Conservation (phyloP, 257 asterid genomes). For the Thymus mandschuricus region DNA sequence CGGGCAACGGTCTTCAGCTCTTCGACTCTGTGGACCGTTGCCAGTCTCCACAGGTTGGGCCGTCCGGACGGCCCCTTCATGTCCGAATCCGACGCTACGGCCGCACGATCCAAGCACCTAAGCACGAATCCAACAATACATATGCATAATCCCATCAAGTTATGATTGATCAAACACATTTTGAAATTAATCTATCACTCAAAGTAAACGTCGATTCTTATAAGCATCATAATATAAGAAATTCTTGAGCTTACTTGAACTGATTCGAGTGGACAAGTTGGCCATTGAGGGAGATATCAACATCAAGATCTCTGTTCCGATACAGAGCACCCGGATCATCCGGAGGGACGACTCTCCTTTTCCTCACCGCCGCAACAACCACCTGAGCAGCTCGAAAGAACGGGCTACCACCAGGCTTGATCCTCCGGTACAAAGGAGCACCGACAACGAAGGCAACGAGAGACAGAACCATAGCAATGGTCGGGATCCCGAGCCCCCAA, state of each 20-base stretch:
- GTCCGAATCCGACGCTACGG: conserved; percentile 51
- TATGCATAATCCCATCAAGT: background rate
- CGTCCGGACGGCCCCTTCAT: conserved; percentile 27
- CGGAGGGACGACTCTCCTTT: conserved; percentile 46
- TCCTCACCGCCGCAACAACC: conserved; percentile 61
- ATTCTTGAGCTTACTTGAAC: conserved; percentile 58
- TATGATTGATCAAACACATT: too few species aligned
- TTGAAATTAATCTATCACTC: too few species aligned
- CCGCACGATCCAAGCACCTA: conserved; percentile 83
- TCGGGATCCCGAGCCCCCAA: conserved; percentile 91
- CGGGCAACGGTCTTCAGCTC: conserved; percentile 71
- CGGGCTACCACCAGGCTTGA: conserved; percentile 86
- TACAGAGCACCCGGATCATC: conserved; percentile 47
- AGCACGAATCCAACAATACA: background rate
- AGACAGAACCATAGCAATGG: conserved; percentile 71
- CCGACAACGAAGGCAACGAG: conserved; percentile 58
- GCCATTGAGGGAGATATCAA: conserved; percentile 59
- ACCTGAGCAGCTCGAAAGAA: conserved; percentile 69
- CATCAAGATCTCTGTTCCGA: conserved; percentile 63
- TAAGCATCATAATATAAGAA: too few species aligned
- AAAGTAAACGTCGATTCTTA: too few species aligned
- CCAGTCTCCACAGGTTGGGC: conserved; percentile 73
- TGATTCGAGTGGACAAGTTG: conserved; percentile 74
- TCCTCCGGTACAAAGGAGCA: conserved; percentile 53
- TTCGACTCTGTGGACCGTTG: conserved; percentile 81